Evolutionary conservation across 441 rosid genomes (phyloP), one percentile per base, ranked within the genome.

Genomic region (Adansonia grandidieri): DNA sequence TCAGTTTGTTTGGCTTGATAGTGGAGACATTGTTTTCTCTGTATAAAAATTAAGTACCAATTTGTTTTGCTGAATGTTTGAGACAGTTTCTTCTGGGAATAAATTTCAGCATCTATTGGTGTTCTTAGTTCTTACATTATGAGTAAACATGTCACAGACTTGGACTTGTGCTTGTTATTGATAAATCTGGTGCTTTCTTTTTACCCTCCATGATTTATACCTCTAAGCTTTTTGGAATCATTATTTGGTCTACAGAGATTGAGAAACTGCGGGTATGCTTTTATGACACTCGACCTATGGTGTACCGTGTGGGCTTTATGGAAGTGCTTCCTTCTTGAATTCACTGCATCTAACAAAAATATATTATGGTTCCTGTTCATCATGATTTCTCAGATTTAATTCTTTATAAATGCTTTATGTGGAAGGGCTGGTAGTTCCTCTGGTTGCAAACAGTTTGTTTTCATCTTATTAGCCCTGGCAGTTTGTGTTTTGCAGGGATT

Each of bases 401-500:
- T 71, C 75, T 51, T 79, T 19, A 2, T 66, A 22, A 22, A 75
- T 66, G 75, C 56, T 54, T 77, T 68, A 53, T 14, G 47, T 76
- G 80, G 75, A 72, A 20, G 73, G 70, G 37, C 69, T 74, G 14
- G 48, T 19, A 17, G 40, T 37, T 54, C 22, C 24, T 22, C 20
- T 67, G 69, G 61, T 47, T 71, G 56, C 62, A 22, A 63, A 47
- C 17, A 5, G 17, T 79, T 32, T 81, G 80, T 87, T 83, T 87
- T 80, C 92, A 83, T 80, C 87, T 88, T 88, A 88, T 87, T 87
- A 93, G 95, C 86, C 87, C 79, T 76, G 82, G 88, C 92, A 92
- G 95, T 87, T 84, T 74, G 80, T 78, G 72, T 77, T 85, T 85
- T 85, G 85, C 86, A 96, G 99, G 99, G 74, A 94, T 96, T 88